phyloP scores from a whole-genome alignment of 345 rosid species.

The Boechera stricta region DNA sequence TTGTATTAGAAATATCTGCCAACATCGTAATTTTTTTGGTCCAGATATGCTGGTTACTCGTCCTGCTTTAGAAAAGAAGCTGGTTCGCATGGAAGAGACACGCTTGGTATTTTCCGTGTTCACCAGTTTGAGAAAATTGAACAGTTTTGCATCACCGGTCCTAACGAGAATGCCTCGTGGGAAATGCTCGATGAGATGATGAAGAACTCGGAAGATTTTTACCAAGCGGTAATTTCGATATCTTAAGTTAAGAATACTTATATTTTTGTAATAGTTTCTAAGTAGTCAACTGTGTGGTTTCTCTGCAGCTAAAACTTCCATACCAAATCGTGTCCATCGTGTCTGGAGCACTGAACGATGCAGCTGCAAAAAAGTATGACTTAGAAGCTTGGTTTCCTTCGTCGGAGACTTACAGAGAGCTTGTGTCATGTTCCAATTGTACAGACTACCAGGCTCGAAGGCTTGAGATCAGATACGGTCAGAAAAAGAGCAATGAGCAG shows the following conservation, averaged over 20 bases:
- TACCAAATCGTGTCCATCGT: constrained; percentile 85
- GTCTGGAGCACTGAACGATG: constrained; percentile 90
- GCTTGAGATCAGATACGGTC: constrained; percentile 88
- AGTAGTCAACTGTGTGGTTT: not conserved
- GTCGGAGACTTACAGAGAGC: constrained; percentile 85
- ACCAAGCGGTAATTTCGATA: constrained; percentile 56
- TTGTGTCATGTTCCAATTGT: constrained; percentile 93
- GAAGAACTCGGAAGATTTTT: constrained; percentile 86
- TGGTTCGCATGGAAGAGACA: constrained; percentile 96
- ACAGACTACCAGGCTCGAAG: constrained; percentile 90
- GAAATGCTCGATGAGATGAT: constrained; percentile 94
- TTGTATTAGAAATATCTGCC: not conserved
- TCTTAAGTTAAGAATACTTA: not conserved
- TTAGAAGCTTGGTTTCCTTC: constrained; percentile 98
- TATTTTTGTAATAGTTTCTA: not conserved
- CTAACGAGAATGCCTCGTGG: constrained; percentile 88
- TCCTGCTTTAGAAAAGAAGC: constrained; percentile 98
- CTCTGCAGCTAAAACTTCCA: constrained; percentile 77
- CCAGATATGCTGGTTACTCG: constrained; percentile 94
- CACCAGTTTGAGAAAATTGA: constrained; percentile 99
- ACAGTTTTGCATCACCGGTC: constrained; percentile 91
- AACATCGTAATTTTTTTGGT: not conserved
- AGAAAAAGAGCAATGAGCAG: constrained; percentile 91
- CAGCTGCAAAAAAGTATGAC: constrained; percentile 97
- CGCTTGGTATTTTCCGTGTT: constrained; percentile 95